phyloP scores from a whole-genome alignment of 768 basidiomycete genomes.

The Tulasnella sp. region DNA sequence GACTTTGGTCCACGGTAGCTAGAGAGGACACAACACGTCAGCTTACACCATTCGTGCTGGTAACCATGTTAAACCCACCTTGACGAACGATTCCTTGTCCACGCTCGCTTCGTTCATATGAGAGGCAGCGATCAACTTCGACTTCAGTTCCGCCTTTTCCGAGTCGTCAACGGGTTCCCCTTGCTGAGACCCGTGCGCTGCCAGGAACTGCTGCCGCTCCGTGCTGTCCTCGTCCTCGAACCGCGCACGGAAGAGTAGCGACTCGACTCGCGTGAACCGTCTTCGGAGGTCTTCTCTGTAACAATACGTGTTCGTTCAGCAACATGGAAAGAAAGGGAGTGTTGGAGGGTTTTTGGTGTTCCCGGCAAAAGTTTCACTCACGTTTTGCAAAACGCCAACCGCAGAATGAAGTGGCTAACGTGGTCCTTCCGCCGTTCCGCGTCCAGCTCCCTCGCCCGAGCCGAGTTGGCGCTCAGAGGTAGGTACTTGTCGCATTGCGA shows the following conservation, averaged over 20 bases:
- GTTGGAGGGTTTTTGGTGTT: neutral
- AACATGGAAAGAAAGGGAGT: neutral
- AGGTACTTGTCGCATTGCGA: slow-evolving; percentile 65
- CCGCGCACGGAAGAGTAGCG: slow-evolving; percentile 68
- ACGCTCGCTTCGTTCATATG: slow-evolving; percentile 31
- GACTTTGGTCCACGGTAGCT: slow-evolving; percentile 97
- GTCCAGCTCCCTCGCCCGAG: slow-evolving; percentile 35
- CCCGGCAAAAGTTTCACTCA: slow-evolving; percentile 34
- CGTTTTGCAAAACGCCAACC: slow-evolving; percentile 95
- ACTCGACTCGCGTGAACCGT: slow-evolving; percentile 84
- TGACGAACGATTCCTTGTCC: slow-evolving; percentile 56
- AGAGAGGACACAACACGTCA: neutral
- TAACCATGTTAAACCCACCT: too few species aligned
- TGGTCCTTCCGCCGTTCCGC: slow-evolving; percentile 71
- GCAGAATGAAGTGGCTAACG: slow-evolving; percentile 84
- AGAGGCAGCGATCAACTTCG: slow-evolving; percentile 39
- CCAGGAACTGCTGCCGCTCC: slow-evolving; percentile 58
- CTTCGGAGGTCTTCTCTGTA: slow-evolving; percentile 77
- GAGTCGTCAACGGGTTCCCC: slow-evolving; percentile 36
- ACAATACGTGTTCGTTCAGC: neutral
- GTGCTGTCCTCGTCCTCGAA: slow-evolving; percentile 50
- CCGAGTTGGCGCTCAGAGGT: slow-evolving; percentile 48
- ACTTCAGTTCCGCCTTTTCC: slow-evolving; percentile 41
- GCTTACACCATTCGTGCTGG: neutral
- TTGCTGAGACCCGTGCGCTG: slow-evolving; percentile 18